Evolutionary conservation across 257 asterid species (phyloP), one percentile per base, ranked within the genome.

Genomic region (Solanum megistacrolobum): DNA sequence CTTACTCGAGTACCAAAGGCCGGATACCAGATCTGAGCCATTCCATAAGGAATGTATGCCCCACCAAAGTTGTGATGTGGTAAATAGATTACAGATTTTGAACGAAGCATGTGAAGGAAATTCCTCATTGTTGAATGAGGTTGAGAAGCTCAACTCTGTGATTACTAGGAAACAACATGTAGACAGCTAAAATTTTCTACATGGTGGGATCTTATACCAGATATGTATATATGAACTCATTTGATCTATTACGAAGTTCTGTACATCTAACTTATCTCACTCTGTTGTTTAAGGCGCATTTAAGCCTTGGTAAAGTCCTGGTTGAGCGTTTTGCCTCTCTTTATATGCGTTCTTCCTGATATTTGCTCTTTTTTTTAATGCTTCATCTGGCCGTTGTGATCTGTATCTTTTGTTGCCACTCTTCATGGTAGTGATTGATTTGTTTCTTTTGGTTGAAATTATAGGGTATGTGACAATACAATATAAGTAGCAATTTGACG

Each of bases 71-170:
- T 62, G 69, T 29, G 89, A 90, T 89, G 46, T 93, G 69, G 96
- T 91, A 46, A 92, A 76, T 88, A 91, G 99, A 89, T 83, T 96
- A 88, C 90, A 85, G 87, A 87, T 93, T 31, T 89, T 96, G 92
- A 94, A 88, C 86, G 96, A 93, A 87, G 91, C 92, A 48, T 93
- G 98, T 74, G 93, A 92, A 39, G 98, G 95, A 78, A 90, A 60
- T 86, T 89, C 93, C 39, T 88, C 90, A 23, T 88, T 93, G 65
- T 62, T 88, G 88, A 76, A 66, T 76, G 90, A 90, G 83, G 91
- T 95, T 83, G 91, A 93, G 86, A 94, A 93, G 91, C 94, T 97
- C 18, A 92, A 91, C 85, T 86, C 92, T 5, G 68, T 89, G 20
- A 86, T 92, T 85, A 87, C 52, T 86, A 48, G 48, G 74, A 52